Evolutionary conservation across 495 filamentous ascomycete genomes (phyloP), one percentile per base, ranked within the genome.

Genomic region (Penicillium pancosmium): DNA sequence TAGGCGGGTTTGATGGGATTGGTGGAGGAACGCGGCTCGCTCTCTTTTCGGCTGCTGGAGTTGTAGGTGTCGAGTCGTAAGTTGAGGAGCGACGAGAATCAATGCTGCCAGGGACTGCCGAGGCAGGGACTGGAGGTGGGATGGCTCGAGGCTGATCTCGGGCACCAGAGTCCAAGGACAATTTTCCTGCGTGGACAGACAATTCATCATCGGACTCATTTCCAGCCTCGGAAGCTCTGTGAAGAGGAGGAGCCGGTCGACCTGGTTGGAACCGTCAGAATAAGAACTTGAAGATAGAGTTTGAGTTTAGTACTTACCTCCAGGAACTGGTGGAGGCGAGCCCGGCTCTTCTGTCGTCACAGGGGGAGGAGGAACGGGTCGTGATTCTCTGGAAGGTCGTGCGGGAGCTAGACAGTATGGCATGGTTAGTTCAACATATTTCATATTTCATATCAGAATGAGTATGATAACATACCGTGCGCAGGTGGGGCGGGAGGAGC

Each of bases 131-230:
- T 19, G 79, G 67, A 3, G 85, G 78, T 15, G 83, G 76, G 35
- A 60, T 51, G 73, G 77, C 56, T 75, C 76, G 78, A 57, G 34
- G 60, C 36, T 36, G 66, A 60, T 61, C 44, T 15, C 23, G 46
- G 23, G 9, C 9, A 31, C 19, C 46, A 52, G 68, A 53, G 41
- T 65, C 74, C 44, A 83, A 54, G 9, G 82, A 84, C 36, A 79
- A 48, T 47, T 73, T 80, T 50, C 68, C 69, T 23, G 86, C 77
- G 60, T 82, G 81, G 50, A 84, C 74, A n/a, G 91, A 94, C 73
- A 96, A 77, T 68, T 98, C 94, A 73, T 98, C 95, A 73, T 96
- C 95, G 10, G 93, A 97, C 67, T 88, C 91, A 7, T 93, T 95
- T 25, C 93, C 93, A 33, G 83, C 87, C 43, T 91, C 90, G 50